phyloP scores from a whole-genome alignment of 805 yeast genomes.

The Yarrowia bubula region DNA sequence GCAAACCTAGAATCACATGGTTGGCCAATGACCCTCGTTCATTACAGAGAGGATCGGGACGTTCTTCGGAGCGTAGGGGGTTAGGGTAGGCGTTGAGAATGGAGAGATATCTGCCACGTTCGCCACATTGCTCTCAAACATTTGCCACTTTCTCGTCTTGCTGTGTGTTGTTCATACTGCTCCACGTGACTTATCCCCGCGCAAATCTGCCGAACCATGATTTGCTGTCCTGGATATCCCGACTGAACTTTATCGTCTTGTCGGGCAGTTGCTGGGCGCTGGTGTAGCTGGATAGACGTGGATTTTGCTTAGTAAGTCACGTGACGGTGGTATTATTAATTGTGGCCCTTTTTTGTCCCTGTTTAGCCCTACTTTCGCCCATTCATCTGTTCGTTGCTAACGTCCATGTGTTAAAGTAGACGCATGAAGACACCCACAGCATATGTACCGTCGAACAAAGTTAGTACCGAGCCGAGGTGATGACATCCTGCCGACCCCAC shows the following conservation, averaged over 20 bases:
- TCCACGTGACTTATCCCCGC: slow-evolving; percentile 20
- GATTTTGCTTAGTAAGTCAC: neutral
- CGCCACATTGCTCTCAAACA: neutral
- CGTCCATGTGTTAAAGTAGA: slow-evolving; percentile 22
- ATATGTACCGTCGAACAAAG: neutral
- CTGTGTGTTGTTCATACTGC: neutral
- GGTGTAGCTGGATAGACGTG: neutral
- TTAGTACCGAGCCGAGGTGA: slow-evolving; percentile 24
- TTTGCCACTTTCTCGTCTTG: neutral
- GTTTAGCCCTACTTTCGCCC: neutral
- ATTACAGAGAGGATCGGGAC: too few relatives aligned
- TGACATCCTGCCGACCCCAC: slow-evolving; percentile 22
- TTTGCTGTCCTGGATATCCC: slow-evolving; percentile 15
- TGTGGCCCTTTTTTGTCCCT: neutral
- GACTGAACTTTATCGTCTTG: neutral
- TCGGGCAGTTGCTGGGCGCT: neutral
- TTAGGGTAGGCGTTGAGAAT: neutral
- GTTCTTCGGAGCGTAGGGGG: too few relatives aligned
- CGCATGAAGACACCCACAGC: too few relatives aligned
- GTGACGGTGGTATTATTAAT: neutral
- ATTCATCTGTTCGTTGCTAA: neutral
- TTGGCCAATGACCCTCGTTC: neutral
- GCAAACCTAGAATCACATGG: slow-evolving; percentile 13
- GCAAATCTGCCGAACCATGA: slow-evolving; percentile 9
- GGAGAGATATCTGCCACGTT: too few relatives aligned